These are phyloP conservation scores for Phialocephala subalpina DNA, from an alignment of 2,329 filamentous ascomycete species.

Conservation along the genomic window DNA sequence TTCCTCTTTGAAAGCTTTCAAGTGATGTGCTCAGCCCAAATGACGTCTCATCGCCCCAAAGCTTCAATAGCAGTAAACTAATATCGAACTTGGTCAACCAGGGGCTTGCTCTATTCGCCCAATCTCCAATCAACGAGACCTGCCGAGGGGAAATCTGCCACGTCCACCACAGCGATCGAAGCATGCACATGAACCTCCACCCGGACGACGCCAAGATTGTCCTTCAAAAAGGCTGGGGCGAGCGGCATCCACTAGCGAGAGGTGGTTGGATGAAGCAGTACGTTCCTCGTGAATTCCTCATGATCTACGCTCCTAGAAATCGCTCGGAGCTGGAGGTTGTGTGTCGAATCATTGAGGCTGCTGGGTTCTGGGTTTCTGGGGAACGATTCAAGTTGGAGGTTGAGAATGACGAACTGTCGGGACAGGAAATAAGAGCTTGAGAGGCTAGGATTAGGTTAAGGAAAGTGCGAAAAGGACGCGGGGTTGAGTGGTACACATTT, in stretches of 20 bases:
- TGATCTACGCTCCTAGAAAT: slow-evolving; percentile 82
- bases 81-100: neutral
- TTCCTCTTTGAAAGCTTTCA: no score
- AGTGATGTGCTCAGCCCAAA: no score
- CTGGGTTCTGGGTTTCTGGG: slow-evolving; percentile 69
- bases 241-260: slow-evolving; percentile 72
- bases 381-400: slow-evolving; percentile 34
- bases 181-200: slow-evolving; percentile 82
- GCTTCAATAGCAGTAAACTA: neutral
- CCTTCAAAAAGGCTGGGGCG: slow-evolving; percentile 80
- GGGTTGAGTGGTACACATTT: neutral
- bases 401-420: slow-evolving; percentile 18
- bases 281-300: slow-evolving; percentile 77
- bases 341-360: slow-evolving; percentile 75
- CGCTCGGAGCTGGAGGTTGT: slow-evolving; percentile 73
- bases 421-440: neutral
- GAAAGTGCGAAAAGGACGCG: neutral
- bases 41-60: neutral
- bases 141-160: slow-evolving; percentile 86
- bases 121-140: slow-evolving; percentile 70
- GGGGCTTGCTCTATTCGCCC: slow-evolving; percentile 76
- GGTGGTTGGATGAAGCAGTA: slow-evolving; percentile 72
- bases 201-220: slow-evolving; percentile 78
- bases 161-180: slow-evolving; percentile 78
- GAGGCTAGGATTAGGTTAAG: neutral